Conservation (phyloP, 208 protist species). For the Trichomonas gallinae region DNA sequence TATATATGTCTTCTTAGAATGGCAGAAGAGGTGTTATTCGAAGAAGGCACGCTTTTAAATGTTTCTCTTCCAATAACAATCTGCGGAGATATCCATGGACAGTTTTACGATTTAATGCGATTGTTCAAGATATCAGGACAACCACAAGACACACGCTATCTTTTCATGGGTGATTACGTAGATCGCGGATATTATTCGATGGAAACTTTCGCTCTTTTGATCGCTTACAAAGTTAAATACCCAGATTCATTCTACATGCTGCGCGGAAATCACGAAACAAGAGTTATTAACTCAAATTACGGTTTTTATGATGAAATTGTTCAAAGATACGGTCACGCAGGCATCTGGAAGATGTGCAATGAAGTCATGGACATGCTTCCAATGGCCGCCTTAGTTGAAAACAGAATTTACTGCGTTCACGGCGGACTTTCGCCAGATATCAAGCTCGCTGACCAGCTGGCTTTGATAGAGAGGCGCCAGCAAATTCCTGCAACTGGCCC, state of each 20-base stretch:
- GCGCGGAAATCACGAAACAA: constrained; percentile 78
- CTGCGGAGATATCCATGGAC: constrained; percentile 40
- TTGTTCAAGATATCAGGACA: constrained; percentile 35
- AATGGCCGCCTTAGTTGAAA: constrained; percentile 68
- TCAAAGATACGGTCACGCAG: constrained; percentile 54
- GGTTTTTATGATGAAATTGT: constrained; percentile 91
- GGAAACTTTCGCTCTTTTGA: constrained; percentile 33
- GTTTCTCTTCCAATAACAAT: constrained; percentile 22
- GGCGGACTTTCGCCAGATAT: constrained; percentile 61
- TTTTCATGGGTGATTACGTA: constrained; percentile 43
- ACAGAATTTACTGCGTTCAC: constrained; percentile 60
- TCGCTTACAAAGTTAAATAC: constrained; percentile 45
- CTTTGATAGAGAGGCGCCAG: constrained; percentile 58
- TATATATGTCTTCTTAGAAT: not conserved
- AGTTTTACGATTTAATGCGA: constrained; percentile 39
- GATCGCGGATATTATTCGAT: constrained; percentile 36
- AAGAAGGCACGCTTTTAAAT: constrained; percentile 9
- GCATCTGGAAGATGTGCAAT: constrained; percentile 87
- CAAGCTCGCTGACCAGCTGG: constrained; percentile 62
- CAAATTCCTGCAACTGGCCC: constrained; percentile 91
- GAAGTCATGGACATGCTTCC: constrained; percentile 98
- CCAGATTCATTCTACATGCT: constrained; percentile 69
- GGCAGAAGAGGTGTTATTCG: not conserved
- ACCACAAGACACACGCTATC: constrained; percentile 23
- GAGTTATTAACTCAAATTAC: constrained; percentile 78